Base-by-base conservation (phyloP, 495 filamentous ascomycete genomes). In the Recurvomyces mirabilis region DNA sequence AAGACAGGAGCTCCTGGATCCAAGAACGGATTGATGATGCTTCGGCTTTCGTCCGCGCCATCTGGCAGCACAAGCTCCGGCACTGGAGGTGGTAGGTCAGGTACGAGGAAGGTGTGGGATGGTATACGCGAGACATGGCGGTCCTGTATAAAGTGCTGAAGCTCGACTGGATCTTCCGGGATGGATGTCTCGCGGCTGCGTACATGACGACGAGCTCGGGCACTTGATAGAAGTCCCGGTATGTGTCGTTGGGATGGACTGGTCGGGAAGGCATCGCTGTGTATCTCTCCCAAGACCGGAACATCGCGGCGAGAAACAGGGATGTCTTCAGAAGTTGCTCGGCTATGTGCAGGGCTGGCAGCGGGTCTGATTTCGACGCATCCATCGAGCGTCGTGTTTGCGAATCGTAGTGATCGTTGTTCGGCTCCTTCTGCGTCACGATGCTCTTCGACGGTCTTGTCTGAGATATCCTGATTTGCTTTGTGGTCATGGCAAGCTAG, bases 1-100 rank as follows among this genome's bases (percentile, higher is more conserved):
- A 53, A 53, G 30, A 53, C 51, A 5, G 51, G 44, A 4, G 51
- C 51, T 0, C 28, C 51, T 7, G 38, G 34, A 20, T 53, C 36
- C 13, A 53, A 20, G 0, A 35, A 6, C 2, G 29, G 20, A 18
- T 41, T 33, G n/a, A 29, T 18, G 18, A 11, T 12, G 19, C 9
- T 5, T 10, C 9, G 4, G 11, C 9, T 28, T 23, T n/a, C 13
- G 7, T 40, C 37, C 3, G 12, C 14, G 9, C 15, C 13, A 3
- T 7, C 2, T 23, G 31, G 24, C 12, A 44, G 21, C 11, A 39
- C 23, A 18, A 50, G 28, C n/a, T 38, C 40, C 12, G 47, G 47
- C n/a, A 50, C 20, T 5, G 25, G 39, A 12, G 4, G 39, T 11
- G 47, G 23, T 19, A 35, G 18, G 7, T n/a, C 9, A 7, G 12